Conservation (phyloP, 2,329 filamentous ascomycete species). For the Microascus cirrosus region DNA sequence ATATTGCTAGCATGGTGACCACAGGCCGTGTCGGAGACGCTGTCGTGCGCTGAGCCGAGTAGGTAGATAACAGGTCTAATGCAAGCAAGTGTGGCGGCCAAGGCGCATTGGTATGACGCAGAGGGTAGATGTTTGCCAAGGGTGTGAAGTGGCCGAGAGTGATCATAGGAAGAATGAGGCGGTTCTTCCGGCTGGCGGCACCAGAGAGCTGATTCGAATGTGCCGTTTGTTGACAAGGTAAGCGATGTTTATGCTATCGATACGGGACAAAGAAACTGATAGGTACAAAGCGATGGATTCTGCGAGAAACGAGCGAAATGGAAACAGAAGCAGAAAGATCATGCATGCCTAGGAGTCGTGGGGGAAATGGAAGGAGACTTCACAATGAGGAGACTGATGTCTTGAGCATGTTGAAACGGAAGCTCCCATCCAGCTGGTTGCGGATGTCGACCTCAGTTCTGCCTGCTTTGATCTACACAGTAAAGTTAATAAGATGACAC, state of each 20-base stretch:
- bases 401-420: not conserved
- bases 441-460: not conserved
- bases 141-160: not conserved
- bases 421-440: not conserved
- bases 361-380: not conserved
- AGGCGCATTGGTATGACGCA: not conserved
- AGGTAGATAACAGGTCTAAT: not conserved
- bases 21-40: not conserved
- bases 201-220: not conserved
- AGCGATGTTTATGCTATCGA: not conserved
- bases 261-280: not conserved
- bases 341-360: not conserved
- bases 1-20: conserved; percentile 14
- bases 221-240: not conserved
- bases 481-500: not conserved
- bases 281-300: not conserved
- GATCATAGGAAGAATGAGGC: not conserved
- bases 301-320: not conserved
- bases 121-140: not conserved
- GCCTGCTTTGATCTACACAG: not conserved
- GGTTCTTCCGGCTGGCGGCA: not conserved
- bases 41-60: not conserved
- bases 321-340: not conserved
- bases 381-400: not conserved
- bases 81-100: not conserved